Conservation (phyloP, 2,329 filamentous ascomycete species). For the Paecilomyces sp. region DNA sequence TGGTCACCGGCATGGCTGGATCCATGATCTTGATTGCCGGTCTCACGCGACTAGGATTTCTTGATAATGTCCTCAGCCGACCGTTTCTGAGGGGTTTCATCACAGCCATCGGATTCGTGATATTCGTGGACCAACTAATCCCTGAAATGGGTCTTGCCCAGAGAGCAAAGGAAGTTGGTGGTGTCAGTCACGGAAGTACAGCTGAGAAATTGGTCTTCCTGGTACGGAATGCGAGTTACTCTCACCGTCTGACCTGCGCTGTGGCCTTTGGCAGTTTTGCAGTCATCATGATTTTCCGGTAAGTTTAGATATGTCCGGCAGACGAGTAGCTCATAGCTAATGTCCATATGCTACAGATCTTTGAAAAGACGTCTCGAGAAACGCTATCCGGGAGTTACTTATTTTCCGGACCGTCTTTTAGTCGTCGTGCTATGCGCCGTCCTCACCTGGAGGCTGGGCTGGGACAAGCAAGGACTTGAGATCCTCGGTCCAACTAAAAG, state of each 20-base stretch:
- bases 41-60: slow-evolving; percentile 75
- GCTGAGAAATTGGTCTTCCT: slow-evolving; percentile 82
- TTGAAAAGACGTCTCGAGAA: slow-evolving; percentile 75
- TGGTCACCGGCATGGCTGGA: slow-evolving; percentile 81
- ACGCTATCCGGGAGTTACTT: slow-evolving; percentile 71
- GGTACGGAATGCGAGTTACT: slow-evolving; percentile 55
- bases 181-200: slow-evolving; percentile 76
- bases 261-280: slow-evolving; percentile 74
- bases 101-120: slow-evolving; percentile 92
- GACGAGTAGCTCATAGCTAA: not conserved
- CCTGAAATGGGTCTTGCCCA: slow-evolving; percentile 75
- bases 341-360: slow-evolving; percentile 47
- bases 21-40: slow-evolving; percentile 84
- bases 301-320: slow-evolving; percentile 20
- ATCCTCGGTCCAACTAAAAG: slow-evolving; percentile 78
- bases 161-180: slow-evolving; percentile 53
- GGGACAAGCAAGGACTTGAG: slow-evolving; percentile 73
- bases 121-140: slow-evolving; percentile 88
- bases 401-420: slow-evolving; percentile 83
- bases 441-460: slow-evolving; percentile 67
- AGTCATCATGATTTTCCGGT: slow-evolving; percentile 88
- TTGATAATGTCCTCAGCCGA: slow-evolving; percentile 88
- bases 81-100: slow-evolving; percentile 95
- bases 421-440: slow-evolving; percentile 81
- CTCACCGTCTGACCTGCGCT: slow-evolving; percentile 67